Conservation (phyloP, 2,329 filamentous ascomycete genomes). For the Trichoderma sp. region DNA sequence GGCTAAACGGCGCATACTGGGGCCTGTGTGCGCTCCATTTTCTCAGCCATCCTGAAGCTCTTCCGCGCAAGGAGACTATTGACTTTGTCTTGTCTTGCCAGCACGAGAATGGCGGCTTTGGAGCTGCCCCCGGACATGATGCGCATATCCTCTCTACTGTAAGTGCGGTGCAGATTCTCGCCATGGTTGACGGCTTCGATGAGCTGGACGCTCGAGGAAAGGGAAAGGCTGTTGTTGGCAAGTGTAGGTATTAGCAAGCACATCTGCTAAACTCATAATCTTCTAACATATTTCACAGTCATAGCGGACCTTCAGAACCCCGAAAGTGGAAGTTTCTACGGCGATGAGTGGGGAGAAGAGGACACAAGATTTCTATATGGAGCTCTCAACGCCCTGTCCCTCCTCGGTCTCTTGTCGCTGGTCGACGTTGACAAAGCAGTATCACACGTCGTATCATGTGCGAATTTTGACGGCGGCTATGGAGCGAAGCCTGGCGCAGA, state of each 20-base stretch:
- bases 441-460: conserved; percentile 76
- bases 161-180: conserved; percentile 91
- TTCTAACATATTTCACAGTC: conserved; percentile 49
- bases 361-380: conserved; percentile 95
- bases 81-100: conserved; percentile 96
- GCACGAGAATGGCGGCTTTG: conserved; percentile 86
- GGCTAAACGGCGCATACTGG: conserved; percentile 96
- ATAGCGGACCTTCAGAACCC: conserved; percentile 82
- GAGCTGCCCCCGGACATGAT: conserved; percentile 91
- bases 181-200: conserved; percentile 80
- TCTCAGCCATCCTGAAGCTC: conserved; percentile 76
- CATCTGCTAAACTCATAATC: conserved; percentile 28
- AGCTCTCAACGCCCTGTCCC: conserved; percentile 84
- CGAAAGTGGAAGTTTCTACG: conserved; percentile 83
- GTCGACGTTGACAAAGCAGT: conserved; percentile 83
- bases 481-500: conserved; percentile 88
- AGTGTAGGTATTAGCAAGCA: conserved; percentile 64
- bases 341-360: conserved; percentile 95
- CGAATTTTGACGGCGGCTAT: conserved; percentile 94
- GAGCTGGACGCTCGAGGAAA: conserved; percentile 74
- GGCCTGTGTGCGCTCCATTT: conserved; percentile 87
- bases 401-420: conserved; percentile 72
- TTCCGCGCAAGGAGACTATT: conserved; percentile 80
- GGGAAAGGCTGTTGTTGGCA: conserved; percentile 69
- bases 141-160: conserved; percentile 95